Conservation (phyloP, 2,329 filamentous ascomycete genomes). For the Fusarium lyarnte region DNA sequence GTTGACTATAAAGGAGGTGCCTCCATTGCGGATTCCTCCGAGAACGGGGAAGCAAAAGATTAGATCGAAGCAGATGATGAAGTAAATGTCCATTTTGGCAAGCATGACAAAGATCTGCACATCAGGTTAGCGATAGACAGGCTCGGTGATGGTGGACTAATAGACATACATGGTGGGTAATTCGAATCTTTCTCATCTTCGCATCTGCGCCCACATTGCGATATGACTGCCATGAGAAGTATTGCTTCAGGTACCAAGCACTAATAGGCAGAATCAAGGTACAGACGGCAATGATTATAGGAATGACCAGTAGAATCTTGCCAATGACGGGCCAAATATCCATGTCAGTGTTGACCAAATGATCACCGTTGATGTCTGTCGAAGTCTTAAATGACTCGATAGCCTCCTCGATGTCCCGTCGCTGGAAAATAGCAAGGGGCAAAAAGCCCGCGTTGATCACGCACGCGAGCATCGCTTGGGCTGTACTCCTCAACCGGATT, state of each 20-base stretch:
- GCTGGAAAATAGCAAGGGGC: neutral
- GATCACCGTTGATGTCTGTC: neutral
- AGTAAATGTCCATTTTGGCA: conserved; percentile 1
- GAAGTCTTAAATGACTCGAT: neutral
- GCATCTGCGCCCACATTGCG: conserved; percentile 5
- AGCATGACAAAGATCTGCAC: conserved; percentile 4
- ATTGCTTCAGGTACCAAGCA: conserved; percentile 7
- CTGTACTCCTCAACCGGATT: conserved; percentile 3
- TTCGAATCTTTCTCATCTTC: conserved; percentile 5
- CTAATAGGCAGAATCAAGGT: neutral
- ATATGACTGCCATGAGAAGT: conserved; percentile 14
- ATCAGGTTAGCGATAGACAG: neutral
- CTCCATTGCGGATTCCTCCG: neutral
- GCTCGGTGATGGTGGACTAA: accelerated
- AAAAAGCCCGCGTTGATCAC: neutral
- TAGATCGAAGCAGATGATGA: neutral
- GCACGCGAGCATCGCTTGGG: neutral
- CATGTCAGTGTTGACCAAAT: neutral
- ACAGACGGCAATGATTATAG: neutral
- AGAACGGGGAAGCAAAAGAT: neutral
- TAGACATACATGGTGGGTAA: neutral
- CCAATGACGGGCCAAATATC: neutral
- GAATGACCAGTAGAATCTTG: neutral
- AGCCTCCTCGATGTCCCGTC: neutral
- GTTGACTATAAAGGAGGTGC: neutral